Evolutionary conservation across 2,329 filamentous ascomycete species (phyloP).

Genomic region (Exophiala mesophila): DNA sequence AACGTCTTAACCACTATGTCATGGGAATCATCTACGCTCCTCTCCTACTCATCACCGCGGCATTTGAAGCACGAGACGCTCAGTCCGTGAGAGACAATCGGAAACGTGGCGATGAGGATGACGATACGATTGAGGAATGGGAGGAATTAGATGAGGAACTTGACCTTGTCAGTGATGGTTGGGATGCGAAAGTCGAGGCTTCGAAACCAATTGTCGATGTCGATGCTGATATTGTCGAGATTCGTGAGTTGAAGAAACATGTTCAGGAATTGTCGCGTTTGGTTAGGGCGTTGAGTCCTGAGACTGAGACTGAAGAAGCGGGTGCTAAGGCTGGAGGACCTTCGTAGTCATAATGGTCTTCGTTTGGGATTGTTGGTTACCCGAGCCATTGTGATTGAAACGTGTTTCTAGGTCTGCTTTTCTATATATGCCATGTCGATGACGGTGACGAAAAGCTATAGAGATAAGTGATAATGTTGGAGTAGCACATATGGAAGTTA

Average conservation of each 20-base stretch:
- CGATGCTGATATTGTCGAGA: slow-evolving; percentile 68
- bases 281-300: slow-evolving; percentile 19
- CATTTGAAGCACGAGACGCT: slow-evolving; percentile 63
- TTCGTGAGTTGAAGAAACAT: slow-evolving; percentile 39
- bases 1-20: slow-evolving; percentile 77
- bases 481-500: too few species aligned
- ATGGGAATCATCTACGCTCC: slow-evolving; percentile 86
- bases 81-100: slow-evolving; percentile 67
- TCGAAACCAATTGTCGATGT: slow-evolving; percentile 76
- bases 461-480: too few species aligned
- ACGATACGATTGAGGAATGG: slow-evolving; percentile 88
- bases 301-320: slow-evolving; percentile 3
- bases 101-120: slow-evolving; percentile 75
- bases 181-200: slow-evolving; percentile 72
- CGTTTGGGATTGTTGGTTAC: too few species aligned
- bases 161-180: slow-evolving; percentile 78
- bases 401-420: too few species aligned
- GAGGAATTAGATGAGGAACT: slow-evolving; percentile 70
- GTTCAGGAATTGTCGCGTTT: slow-evolving; percentile 61
- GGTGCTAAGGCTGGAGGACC: too few species aligned
- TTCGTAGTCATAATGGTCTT: too few species aligned
- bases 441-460: too few species aligned
- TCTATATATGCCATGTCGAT: too few species aligned
- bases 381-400: too few species aligned
- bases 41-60: slow-evolving; percentile 71